Evolutionary conservation across 2,329 filamentous ascomycete species (phyloP), one percentile per base, ranked within the genome.

Genomic region (Seiridium unicorne): DNA sequence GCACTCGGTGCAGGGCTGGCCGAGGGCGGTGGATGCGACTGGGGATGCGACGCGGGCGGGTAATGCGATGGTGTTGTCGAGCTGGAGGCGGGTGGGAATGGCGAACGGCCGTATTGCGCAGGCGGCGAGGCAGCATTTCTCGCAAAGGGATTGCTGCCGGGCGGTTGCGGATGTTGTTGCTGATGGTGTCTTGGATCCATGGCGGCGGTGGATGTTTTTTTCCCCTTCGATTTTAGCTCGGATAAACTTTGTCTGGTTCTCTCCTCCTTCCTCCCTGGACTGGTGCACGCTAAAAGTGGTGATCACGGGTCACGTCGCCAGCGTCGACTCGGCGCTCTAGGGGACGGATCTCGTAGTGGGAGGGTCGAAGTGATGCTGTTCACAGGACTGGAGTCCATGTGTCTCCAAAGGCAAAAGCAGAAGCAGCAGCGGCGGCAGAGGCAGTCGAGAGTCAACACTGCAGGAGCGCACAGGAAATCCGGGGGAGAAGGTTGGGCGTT

Each of bases 1-100:
- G 57, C 51, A 49, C 31, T 60, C 18, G 62, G 57, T 18, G 65
- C 66, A 61, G 70, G 69, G 51, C 70, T 70, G 44, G 71, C 66
- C 48, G 69, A 64, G 26, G 66, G 60, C 51, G 69, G 66, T 42
- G 38, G 49, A 63, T 70, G 68, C 18, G 69, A 63, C 11, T 65
- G 65, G 13, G 70, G 67, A 60, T 72, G 71, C 46, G 61, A 61
- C 11, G 61, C 57, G 36, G 62, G 54, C 44, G 61, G 60, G 36
- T 57, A 58, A 6, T 55, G 48, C 44, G 61, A 42, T 38, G 61
- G 46, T 3, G 51, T 59, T 7, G 36, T 18, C n/a, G 36, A 31
- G 51, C 38, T 18, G 26, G 40, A n/a, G 32, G 55, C 35, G 9
- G 59, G 59, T 9, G 61, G 61, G 42, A 64, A 64, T 2, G 63